These are phyloP conservation scores for Aspergillus arachidicola DNA, from an alignment of 2,329 filamentous ascomycete genomes.

Conservation along the genomic window DNA sequence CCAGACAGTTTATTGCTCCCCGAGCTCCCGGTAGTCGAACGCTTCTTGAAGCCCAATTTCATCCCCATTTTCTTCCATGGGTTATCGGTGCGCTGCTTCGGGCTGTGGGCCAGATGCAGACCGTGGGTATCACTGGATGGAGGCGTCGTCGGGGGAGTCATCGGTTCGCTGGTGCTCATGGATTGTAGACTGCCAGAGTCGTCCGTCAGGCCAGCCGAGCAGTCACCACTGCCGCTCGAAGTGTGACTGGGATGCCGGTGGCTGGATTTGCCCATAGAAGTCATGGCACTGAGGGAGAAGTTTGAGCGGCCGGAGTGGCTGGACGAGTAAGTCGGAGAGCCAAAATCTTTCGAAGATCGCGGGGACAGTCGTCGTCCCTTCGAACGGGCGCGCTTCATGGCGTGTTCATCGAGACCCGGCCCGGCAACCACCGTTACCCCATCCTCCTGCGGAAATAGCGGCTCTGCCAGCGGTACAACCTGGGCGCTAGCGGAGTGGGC, in stretches of 20 bases:
- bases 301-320: constrained; percentile 31
- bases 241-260: constrained; percentile 39
- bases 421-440: constrained; percentile 35
- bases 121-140: constrained; percentile 46
- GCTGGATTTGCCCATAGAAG: constrained; percentile 36
- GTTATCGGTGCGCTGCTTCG: constrained; percentile 48
- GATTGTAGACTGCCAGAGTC: constrained; percentile 49
- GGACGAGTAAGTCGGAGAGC: constrained; percentile 27
- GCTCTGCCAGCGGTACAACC: constrained; percentile 50
- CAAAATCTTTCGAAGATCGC: constrained; percentile 36
- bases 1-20: constrained; percentile 26
- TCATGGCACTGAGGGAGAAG: constrained; percentile 34
- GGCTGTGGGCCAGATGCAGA: constrained; percentile 35
- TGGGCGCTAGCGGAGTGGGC: constrained; percentile 54
- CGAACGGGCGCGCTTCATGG: constrained; percentile 29
- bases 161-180: constrained; percentile 45
- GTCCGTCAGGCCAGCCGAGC: constrained; percentile 45
- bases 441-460: constrained; percentile 42
- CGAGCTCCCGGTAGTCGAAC: constrained; percentile 28
- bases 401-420: constrained; percentile 33
- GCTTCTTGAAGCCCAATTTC: constrained; percentile 50
- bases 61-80: constrained; percentile 58
- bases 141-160: constrained; percentile 56
- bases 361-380: constrained; percentile 35
- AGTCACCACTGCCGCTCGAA: constrained; percentile 42